Evolutionary conservation across 2,329 filamentous ascomycete genomes (phyloP), one percentile per base, ranked within the genome.

Genomic region (Trichophyton simii): DNA sequence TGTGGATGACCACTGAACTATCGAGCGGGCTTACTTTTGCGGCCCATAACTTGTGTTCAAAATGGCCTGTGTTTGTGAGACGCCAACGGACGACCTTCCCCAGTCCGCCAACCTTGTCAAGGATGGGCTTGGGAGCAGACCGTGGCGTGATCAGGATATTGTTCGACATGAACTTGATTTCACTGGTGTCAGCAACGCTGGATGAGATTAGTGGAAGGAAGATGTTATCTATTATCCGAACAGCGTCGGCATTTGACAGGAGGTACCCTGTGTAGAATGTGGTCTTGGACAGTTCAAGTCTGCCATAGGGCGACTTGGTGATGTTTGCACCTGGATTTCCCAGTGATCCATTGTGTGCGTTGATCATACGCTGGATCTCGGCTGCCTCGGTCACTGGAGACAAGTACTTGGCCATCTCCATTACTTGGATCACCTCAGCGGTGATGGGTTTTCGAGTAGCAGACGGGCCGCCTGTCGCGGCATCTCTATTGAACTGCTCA

Each of bases 211-310:
- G 74, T 34, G 86, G 84, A n/a, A 69, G 70, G 63, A 77, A 66
- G 54, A 95, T 80, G 58, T 72, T 68, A 4, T 82, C 81, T 61
- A 88, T 82, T 42, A 97, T 79, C 61, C 82, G 84, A 69, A 88
- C 83, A 1, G 86, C 87, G 72, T 94, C 89, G 28, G 82, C 78
- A 57, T 84, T 79, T 46, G 80, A 80, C 66, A 99, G 86, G 74
- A 95, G 83, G 74, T 99, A 97, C 58, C 89, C 90, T 1, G 94
- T 96, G 75, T 92, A 96, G 74, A 91, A 90, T 58, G 96, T 87
- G 1, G 85, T 89, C 71, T 91, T 91, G 73, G 89, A 90, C 71
- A 99, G 89, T 67, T 83, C 81, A 63, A 94, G 79, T 54, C 76
- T 74, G 38, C 77, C 74, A 55, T 74, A 74, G 8, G 72, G 71